Conservation (phyloP, 1,139 yeast species). For the Lodderomyces orthopsilosis region DNA sequence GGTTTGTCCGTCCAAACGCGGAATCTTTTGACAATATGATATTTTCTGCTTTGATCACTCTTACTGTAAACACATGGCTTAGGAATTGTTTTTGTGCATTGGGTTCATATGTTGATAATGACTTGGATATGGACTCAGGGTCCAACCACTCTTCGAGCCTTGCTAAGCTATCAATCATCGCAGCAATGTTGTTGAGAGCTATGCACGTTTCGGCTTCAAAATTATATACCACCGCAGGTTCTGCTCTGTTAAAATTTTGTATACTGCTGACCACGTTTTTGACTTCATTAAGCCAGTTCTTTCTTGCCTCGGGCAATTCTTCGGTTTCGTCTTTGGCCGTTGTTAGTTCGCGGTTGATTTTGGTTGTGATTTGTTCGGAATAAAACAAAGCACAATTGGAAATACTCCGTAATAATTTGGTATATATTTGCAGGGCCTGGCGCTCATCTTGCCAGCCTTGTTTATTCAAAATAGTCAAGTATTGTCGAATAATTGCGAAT, state of each 20-base stretch:
- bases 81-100: conserved; percentile 29
- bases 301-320: conserved; percentile 8
- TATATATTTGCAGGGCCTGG: conserved; percentile 60
- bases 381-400: conserved; percentile 61
- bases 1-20: conserved; percentile 47
- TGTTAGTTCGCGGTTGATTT: conserved; percentile 49
- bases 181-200: conserved; percentile 69
- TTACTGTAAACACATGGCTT: conserved; percentile 63
- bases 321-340: conserved; percentile 25
- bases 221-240: conserved; percentile 54
- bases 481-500: conserved; percentile 60
- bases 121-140: conserved; percentile 56
- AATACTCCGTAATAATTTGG: conserved; percentile 57
- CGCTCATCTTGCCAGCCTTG: conserved; percentile 58
- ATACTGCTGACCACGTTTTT: conserved; percentile 49
- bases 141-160: conserved; percentile 60
- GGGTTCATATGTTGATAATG: conserved; percentile 37
- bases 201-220: conserved; percentile 68
- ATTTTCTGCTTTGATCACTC: conserved; percentile 69
- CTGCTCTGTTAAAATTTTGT: conserved; percentile 24
- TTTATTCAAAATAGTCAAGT: conserved; percentile 46
- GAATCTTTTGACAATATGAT: conserved; percentile 39
- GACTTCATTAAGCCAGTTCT: conserved; percentile 45
- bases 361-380: conserved; percentile 43
- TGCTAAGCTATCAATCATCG: conserved; percentile 56